Evolutionary conservation across 805 yeast species (phyloP).

Genomic region (Jamesozyma jinghongensis): DNA sequence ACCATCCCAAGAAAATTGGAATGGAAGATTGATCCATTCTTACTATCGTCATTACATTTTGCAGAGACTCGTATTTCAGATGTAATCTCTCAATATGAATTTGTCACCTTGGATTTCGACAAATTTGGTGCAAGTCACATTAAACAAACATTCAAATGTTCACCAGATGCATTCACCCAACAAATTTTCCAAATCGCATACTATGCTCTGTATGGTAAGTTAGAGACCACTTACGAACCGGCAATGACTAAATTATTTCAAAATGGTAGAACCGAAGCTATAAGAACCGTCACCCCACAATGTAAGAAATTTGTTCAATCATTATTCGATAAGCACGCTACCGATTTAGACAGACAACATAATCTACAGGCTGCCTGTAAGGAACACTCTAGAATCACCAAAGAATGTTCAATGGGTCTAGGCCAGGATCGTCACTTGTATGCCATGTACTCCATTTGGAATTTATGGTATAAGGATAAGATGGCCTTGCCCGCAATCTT

Average conservation of each 20-base stretch:
- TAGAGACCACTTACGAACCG: slow-evolving; percentile 91
- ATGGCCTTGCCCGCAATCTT: slow-evolving; percentile 59
- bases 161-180: slow-evolving; percentile 92
- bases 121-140: slow-evolving; percentile 66
- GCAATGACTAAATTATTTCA: slow-evolving; percentile 86
- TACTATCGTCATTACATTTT: slow-evolving; percentile 72
- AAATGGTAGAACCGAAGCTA: slow-evolving; percentile 91
- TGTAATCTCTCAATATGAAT: slow-evolving; percentile 81
- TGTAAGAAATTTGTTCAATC: slow-evolving; percentile 76
- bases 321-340: slow-evolving; percentile 61
- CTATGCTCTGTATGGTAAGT: slow-evolving; percentile 84
- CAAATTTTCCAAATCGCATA: slow-evolving; percentile 92
- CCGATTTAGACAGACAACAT: slow-evolving; percentile 47
- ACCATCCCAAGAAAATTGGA: slow-evolving; percentile 81
- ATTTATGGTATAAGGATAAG: slow-evolving; percentile 29
- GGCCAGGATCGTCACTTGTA: slow-evolving; percentile 92
- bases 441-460: slow-evolving; percentile 84
- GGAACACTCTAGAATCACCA: slow-evolving; percentile 60
- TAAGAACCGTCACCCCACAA: slow-evolving; percentile 73
- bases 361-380: slow-evolving; percentile 60
- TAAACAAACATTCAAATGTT: slow-evolving; percentile 66
- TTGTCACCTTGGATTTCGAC: slow-evolving; percentile 64
- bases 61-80: slow-evolving; percentile 87
- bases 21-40: slow-evolving; percentile 74
- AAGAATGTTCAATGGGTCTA: slow-evolving; percentile 58